Base-by-base conservation (phyloP, 2,329 filamentous ascomycete genomes). In the Fusarium agapanthi region DNA sequence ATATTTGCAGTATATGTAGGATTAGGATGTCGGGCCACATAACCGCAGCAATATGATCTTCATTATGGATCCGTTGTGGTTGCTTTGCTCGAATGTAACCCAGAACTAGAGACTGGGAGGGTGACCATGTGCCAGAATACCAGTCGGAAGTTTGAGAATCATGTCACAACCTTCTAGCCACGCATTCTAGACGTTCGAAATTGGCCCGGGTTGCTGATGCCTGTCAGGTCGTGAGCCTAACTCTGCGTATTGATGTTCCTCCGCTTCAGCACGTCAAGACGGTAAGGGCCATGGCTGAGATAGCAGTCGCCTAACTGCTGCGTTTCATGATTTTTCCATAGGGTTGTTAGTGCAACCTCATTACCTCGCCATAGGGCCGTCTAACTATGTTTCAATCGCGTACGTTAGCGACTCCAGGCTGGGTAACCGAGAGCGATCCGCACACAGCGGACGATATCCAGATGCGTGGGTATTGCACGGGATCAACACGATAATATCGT, bases 311-410 rank as follows among this genome's bases (percentile, higher is more conserved):
- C 64, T 44, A 55, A 53, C 32, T 37, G 40, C 53, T 47, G 62
- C n/a, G 71, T 73, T 71, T 73, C 61, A 73, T 62, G 50, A 47
- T 38, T 30, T 40, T 59, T 26, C 30, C 62, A 44, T 43, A 38
- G 37, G 28, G 24, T 62, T 62, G 45, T 34, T 28, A 37, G 53
- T 45, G 57, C 57, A 55, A 45, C 50, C 44, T 32, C 30, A 20
- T 28, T 47, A 34, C 67, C 56, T 48, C 55, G 30, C 44, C 30
- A 35, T 53, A 57, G 35, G 57, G n/a, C 55, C 65, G 51, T 69
- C 37, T n/a, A n/a, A n/a, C n/a, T 38, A 37, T 57, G 51, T 69
- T 65, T 58, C 51, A 69, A 57, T 48, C 66, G 58, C 55, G 34
- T 44, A 45, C 32, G 40, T 43, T 48, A 35, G 38, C 43, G 69